phyloP scores from a whole-genome alignment of 1,139 yeast species.

The Geotrichum phurueaensis region DNA sequence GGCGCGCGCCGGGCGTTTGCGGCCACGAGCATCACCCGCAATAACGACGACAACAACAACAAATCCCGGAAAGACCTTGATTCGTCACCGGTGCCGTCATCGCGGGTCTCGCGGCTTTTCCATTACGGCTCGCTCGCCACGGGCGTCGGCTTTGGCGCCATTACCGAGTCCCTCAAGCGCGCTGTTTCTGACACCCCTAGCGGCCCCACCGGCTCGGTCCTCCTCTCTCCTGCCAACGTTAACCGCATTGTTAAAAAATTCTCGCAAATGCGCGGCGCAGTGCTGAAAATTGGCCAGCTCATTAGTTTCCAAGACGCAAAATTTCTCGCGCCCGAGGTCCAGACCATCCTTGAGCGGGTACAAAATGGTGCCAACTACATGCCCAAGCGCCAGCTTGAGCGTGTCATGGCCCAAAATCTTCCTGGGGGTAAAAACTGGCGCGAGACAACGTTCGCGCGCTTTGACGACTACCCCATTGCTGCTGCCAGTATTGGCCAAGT shows the following conservation, averaged over 20 bases:
- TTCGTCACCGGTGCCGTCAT: conserved; percentile 71
- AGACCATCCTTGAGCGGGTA: conserved; percentile 70
- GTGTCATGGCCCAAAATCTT: conserved; percentile 64
- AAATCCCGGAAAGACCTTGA: conserved; percentile 44
- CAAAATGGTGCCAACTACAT: conserved; percentile 94
- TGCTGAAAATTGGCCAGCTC: conserved; percentile 91
- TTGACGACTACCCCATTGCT: conserved; percentile 88
- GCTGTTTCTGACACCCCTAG: conserved; percentile 38
- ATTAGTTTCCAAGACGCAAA: conserved; percentile 84
- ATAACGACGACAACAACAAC: conserved; percentile 24
- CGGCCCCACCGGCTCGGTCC: conserved; percentile 45
- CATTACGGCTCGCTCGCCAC: conserved; percentile 94
- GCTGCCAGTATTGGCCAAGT: conserved; percentile 99
- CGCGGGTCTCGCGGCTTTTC: conserved; percentile 77
- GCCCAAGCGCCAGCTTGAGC: conserved; percentile 87
- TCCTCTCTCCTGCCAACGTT: conserved; percentile 75
- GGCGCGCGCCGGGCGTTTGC: background rate
- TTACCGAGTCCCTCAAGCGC: conserved; percentile 70
- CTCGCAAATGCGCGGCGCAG: conserved; percentile 97
- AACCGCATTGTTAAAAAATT: conserved; percentile 83
- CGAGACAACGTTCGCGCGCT: conserved; percentile 54
- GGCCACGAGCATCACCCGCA: background rate
- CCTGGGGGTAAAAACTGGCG: conserved; percentile 67
- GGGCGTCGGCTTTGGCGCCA: conserved; percentile 79
- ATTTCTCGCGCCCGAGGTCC: conserved; percentile 78